Evolutionary conservation across 2,329 filamentous ascomycete species (phyloP).

Genomic region (Botrytis fragariae): DNA sequence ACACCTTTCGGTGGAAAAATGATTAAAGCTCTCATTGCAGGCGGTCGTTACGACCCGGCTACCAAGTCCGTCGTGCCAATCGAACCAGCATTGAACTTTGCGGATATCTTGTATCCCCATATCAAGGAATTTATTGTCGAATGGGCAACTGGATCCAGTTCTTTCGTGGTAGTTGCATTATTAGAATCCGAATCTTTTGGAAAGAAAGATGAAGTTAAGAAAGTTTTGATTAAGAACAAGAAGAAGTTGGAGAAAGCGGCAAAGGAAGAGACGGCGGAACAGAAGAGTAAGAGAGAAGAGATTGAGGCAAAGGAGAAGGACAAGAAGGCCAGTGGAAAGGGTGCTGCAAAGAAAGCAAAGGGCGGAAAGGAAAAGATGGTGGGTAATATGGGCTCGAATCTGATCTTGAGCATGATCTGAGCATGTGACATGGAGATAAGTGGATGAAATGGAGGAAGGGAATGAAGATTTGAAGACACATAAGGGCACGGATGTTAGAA

Average conservation of each 20-base stretch:
- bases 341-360: constrained; percentile 46
- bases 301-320: constrained; percentile 44
- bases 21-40: constrained; percentile 87
- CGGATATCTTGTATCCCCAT: constrained; percentile 74
- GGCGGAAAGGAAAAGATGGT: constrained; percentile 43
- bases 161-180: constrained; percentile 81
- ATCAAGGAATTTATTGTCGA: constrained; percentile 72
- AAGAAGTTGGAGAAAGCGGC: constrained; percentile 68
- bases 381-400: constrained; percentile 61
- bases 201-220: constrained; percentile 63
- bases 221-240: constrained; percentile 70
- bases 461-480: not conserved
- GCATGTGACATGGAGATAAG: not conserved
- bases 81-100: constrained; percentile 77
- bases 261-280: constrained; percentile 54
- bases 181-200: constrained; percentile 72
- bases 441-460: not conserved
- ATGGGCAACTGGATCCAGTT: constrained; percentile 85
- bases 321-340: constrained; percentile 40
- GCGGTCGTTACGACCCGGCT: constrained; percentile 78
- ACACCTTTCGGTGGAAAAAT: constrained; percentile 70
- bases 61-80: constrained; percentile 68
- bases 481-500: not conserved
- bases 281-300: constrained; percentile 48
- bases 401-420: constrained; percentile 57